These are phyloP conservation scores for Candida ficus DNA, from an alignment of 805 yeast species.

Conservation along the genomic window DNA sequence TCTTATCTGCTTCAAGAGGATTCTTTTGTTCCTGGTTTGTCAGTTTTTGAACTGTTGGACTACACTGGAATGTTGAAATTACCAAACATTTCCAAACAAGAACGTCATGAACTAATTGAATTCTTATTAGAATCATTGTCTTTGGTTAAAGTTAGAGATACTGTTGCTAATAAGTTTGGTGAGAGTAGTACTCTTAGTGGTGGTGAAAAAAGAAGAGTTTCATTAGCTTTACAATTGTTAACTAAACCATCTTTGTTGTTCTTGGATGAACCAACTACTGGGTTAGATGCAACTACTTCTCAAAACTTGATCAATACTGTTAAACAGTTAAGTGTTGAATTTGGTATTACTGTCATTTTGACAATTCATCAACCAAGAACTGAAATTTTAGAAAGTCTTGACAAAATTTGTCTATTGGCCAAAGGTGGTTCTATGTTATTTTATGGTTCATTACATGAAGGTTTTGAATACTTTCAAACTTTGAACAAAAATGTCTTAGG, in stretches of 20 bases:
- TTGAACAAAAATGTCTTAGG: slow-evolving; percentile 42
- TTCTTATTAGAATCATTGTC: slow-evolving; percentile 62
- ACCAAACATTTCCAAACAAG: slow-evolving; percentile 39
- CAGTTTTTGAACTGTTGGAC: slow-evolving; percentile 64
- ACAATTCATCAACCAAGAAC: slow-evolving; percentile 84
- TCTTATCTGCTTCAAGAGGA: slow-evolving; percentile 78
- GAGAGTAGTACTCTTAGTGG: slow-evolving; percentile 63
- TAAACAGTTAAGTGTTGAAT: slow-evolving; percentile 45
- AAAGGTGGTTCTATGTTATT: slow-evolving; percentile 52
- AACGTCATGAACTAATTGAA: slow-evolving; percentile 46
- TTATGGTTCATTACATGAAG: slow-evolving; percentile 39
- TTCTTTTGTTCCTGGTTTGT: slow-evolving; percentile 61
- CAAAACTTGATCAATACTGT: slow-evolving; percentile 56
- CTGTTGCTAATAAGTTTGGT: slow-evolving; percentile 34
- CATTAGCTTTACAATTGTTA: slow-evolving; percentile 72
- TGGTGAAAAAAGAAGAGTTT: slow-evolving; percentile 75
- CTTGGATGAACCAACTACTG: slow-evolving; percentile 86
- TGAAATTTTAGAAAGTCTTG: slow-evolving; percentile 66
- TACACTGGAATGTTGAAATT: slow-evolving; percentile 70
- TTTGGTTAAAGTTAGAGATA: slow-evolving; percentile 56
- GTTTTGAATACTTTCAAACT: slow-evolving; percentile 45
- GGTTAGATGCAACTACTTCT: slow-evolving; percentile 77
- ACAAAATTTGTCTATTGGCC: slow-evolving; percentile 61
- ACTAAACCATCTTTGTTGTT: slow-evolving; percentile 73
- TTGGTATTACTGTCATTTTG: slow-evolving; percentile 67